phyloP scores from a whole-genome alignment of 345 rosid genomes.

The Linum trigynum region DNA sequence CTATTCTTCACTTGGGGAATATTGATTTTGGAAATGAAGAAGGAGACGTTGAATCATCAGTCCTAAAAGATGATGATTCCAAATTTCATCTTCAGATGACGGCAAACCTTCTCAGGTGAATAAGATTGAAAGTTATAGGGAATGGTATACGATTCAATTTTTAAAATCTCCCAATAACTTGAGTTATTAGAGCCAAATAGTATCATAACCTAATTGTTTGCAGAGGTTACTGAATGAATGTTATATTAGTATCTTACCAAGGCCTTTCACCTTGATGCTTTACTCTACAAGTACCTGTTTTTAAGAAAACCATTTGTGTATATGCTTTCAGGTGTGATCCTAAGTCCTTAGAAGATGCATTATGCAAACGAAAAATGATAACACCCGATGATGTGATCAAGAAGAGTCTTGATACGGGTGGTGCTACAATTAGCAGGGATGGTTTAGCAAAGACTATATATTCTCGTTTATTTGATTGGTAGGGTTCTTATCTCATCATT shows the following conservation, averaged over 20 bases:
- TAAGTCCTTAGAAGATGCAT: slow-evolving; percentile 54
- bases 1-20: slow-evolving; percentile 90
- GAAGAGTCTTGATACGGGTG: slow-evolving; percentile 66
- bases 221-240: no score
- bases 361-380: slow-evolving; percentile 71
- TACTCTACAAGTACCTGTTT: neutral
- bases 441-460: slow-evolving; percentile 90
- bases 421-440: slow-evolving; percentile 75
- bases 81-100: slow-evolving; percentile 71
- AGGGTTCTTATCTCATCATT: slow-evolving; percentile 13
- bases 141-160: no score
- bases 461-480: slow-evolving; percentile 84
- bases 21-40: slow-evolving; percentile 53
- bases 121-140: slow-evolving; percentile 8
- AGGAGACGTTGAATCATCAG: slow-evolving; percentile 61
- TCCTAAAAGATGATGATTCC: slow-evolving; percentile 48
- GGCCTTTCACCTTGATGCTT: no score
- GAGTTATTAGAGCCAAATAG: no score
- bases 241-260: no score
- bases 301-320: neutral
- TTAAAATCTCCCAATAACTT: no score
- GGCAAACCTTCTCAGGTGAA: slow-evolving; percentile 68
- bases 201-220: no score
- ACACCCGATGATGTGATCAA: slow-evolving; percentile 79
- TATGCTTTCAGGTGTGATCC: slow-evolving; percentile 57